Conservation (phyloP, 2,329 filamentous ascomycete species). For the Tolypocladium inflatum region DNA sequence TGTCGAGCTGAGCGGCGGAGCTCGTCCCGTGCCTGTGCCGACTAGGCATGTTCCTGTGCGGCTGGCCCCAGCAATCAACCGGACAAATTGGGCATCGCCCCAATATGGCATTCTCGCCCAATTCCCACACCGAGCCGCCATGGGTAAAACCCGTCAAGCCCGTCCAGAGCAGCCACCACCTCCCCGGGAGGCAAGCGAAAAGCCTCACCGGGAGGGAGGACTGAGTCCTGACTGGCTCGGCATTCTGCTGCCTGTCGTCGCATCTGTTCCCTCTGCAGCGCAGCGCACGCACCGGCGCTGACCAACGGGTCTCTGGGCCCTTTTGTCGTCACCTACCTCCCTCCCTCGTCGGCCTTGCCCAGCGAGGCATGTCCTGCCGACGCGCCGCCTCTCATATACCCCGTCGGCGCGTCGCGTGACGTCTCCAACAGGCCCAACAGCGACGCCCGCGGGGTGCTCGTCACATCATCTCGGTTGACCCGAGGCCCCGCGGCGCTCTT, state of each 20-base stretch:
- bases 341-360: neutral
- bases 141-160: neutral
- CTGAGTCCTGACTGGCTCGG: too few species aligned
- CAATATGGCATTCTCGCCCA: neutral
- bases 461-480: neutral
- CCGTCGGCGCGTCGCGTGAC: neutral
- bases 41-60: neutral
- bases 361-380: constrained; percentile 1
- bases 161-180: neutral
- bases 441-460: neutral
- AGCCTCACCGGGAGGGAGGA: neutral
- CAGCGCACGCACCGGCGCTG: neutral
- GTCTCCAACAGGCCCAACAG: neutral
- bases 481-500: neutral
- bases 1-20: neutral
- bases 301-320: neutral
- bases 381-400: neutral
- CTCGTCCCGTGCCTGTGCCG: neutral
- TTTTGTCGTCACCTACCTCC: neutral
- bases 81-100: neutral
- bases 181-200: neutral
- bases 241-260: too few species aligned
- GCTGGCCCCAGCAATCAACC: neutral
- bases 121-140: neutral
- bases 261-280: too few species aligned